Percentiles rank a stretch among this genome's conserved stretches.
Evolutionary conservation across 31 red algal species (phyloP).

Genomic region (Bonnemaisonia californica): DNA sequence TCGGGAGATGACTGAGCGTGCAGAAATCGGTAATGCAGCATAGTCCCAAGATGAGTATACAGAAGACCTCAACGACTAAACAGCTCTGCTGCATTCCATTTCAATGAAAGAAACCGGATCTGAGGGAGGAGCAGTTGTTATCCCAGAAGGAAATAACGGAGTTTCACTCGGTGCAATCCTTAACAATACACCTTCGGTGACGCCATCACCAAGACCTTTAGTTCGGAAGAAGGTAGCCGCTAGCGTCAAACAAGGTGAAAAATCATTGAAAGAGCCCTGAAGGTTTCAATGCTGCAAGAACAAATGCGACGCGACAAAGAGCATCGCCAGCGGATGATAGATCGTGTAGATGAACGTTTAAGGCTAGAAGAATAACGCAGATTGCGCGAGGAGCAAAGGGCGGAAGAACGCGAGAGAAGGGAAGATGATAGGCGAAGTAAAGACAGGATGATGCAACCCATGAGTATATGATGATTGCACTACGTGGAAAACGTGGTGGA

Average conservation of each 20-base stretch:
- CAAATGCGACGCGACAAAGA: constrained; percentile 12
- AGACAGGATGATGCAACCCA: constrained; percentile 4
- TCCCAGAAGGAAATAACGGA: not conserved
- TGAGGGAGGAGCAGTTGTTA: constrained; percentile 1
- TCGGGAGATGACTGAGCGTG: constrained; percentile 7
- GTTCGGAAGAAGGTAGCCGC: not conserved
- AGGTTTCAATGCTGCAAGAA: constrained; percentile 8
- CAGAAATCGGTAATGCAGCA: not conserved
- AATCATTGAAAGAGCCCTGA: not conserved
- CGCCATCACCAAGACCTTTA: not conserved
- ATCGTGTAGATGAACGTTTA: constrained; percentile 8
- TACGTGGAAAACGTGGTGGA: not conserved
- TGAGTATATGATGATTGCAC: constrained; percentile 1
- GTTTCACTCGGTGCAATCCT: not conserved
- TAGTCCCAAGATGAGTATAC: constrained; percentile 1
- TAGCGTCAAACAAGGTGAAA: not conserved
- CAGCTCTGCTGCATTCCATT: not conserved
- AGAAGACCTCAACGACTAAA: not conserved
- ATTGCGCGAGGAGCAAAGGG: not conserved
- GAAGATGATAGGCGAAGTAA: constrained; percentile 1
- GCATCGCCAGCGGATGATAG: constrained; percentile 1
- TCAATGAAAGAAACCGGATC: constrained; percentile 15
- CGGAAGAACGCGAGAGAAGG: not conserved
- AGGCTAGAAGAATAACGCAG: not conserved
- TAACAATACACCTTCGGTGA: not conserved